These are phyloP conservation scores for Gilbertella persicaria DNA, from an alignment of 371 early-diverging fungal species.

Conservation along the genomic window DNA sequence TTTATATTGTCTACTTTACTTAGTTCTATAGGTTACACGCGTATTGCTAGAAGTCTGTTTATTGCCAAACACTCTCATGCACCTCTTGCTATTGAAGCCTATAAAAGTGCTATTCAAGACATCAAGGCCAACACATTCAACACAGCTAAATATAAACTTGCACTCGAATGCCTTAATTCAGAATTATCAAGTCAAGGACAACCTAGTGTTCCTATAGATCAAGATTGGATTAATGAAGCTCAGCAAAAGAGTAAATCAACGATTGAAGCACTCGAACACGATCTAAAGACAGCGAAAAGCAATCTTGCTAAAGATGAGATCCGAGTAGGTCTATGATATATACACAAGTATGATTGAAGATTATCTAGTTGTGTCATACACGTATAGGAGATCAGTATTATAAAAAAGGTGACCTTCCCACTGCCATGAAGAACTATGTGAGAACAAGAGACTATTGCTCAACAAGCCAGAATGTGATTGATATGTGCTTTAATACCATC, in stretches of 20 bases:
- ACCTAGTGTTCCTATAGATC: slow-evolving; percentile 9
- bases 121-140: slow-evolving; percentile 57
- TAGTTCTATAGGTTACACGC: slow-evolving; percentile 66
- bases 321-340: slow-evolving; percentile 51
- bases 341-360: too few relatives aligned
- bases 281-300: slow-evolving; percentile 71
- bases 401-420: slow-evolving; percentile 66
- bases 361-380: slow-evolving; percentile 69
- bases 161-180: slow-evolving; percentile 56
- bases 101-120: slow-evolving; percentile 61
- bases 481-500: slow-evolving; percentile 82
- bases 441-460: slow-evolving; percentile 81
- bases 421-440: slow-evolving; percentile 70
- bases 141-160: slow-evolving; percentile 48
- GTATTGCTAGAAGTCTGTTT: slow-evolving; percentile 71
- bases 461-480: slow-evolving; percentile 70
- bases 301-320: slow-evolving; percentile 82
- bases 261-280: slow-evolving; percentile 68
- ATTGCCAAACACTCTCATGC: slow-evolving; percentile 75
- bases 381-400: slow-evolving; percentile 79
- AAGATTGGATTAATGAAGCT: slow-evolving; percentile 67
- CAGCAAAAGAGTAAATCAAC: slow-evolving; percentile 41
- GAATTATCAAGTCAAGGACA: slow-evolving; percentile 34
- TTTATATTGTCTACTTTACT: too few relatives aligned
- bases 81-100: slow-evolving; percentile 65